phyloP scores from a whole-genome alignment of 768 basidiomycete genomes.

The Amanita brunnescens region DNA sequence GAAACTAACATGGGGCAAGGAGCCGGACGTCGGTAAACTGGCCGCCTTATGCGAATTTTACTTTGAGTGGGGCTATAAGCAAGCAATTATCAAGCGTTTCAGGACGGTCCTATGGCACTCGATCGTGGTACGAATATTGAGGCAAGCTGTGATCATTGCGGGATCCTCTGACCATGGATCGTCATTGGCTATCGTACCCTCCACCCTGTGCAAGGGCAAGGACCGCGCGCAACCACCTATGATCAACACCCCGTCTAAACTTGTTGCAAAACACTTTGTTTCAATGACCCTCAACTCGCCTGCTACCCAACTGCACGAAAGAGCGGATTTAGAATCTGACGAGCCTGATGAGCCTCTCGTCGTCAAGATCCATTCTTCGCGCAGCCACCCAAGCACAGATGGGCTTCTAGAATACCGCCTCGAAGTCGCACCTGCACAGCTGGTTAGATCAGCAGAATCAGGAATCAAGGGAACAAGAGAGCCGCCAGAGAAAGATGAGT shows the following conservation, averaged over 20 bases:
- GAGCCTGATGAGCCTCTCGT: constrained; percentile 41
- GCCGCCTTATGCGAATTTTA: constrained; percentile 78
- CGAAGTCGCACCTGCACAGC: constrained; percentile 58
- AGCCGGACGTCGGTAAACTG: constrained; percentile 63
- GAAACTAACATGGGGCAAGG: constrained; percentile 38
- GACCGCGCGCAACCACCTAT: constrained; percentile 13
- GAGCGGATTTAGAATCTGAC: constrained; percentile 18
- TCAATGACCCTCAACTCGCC: constrained; percentile 27
- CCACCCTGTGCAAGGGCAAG: constrained; percentile 33
- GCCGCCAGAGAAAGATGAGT: constrained; percentile 37
- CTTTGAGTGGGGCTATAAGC: constrained; percentile 89
- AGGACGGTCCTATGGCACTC: constrained; percentile 77
- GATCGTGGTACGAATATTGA: constrained; percentile 58
- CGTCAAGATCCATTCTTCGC: constrained; percentile 53
- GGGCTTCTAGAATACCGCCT: constrained; percentile 70
- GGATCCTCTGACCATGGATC: constrained; percentile 22
- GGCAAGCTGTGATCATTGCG: constrained; percentile 48
- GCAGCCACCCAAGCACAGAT: constrained; percentile 67
- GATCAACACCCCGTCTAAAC: constrained; percentile 43
- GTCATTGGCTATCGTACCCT: constrained; percentile 11
- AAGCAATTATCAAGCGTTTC: constrained; percentile 77
- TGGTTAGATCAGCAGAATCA: constrained; percentile 55
- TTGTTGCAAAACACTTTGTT: constrained; percentile 50
- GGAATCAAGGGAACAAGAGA: constrained; percentile 57
- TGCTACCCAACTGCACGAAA: too few species aligned